Percentiles rank a stretch among this genome's conserved stretches.
phyloP scores from a whole-genome alignment of 768 basidiomycete genomes.

The Amanita exitialis region DNA sequence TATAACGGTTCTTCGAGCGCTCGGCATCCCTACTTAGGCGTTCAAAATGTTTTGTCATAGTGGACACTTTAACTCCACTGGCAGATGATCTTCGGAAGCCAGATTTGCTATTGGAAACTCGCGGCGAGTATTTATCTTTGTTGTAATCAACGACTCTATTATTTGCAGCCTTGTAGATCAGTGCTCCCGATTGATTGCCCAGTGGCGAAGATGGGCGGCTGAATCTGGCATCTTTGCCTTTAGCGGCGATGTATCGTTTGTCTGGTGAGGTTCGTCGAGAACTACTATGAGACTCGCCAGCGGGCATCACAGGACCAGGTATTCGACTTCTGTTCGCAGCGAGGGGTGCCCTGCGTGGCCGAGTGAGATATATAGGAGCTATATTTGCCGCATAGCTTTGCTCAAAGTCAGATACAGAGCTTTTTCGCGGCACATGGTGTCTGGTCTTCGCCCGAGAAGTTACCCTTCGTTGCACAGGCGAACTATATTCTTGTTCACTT shows the following conservation, averaged over 20 bases:
- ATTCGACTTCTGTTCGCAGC: slow-evolving; percentile 34
- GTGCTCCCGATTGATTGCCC: slow-evolving; percentile 19
- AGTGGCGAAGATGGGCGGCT: slow-evolving; percentile 38
- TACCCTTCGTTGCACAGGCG: slow-evolving; percentile 2
- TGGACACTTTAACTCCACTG: slow-evolving; percentile 66
- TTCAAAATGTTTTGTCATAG: slow-evolving; percentile 87
- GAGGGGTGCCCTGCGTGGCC: slow-evolving; percentile 34
- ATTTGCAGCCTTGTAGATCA: slow-evolving; percentile 25
- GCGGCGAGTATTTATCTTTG: slow-evolving; percentile 30
- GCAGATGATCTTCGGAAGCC: slow-evolving; percentile 44
- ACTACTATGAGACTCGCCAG: slow-evolving; percentile 45
- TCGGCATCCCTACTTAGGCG: slow-evolving; percentile 69
- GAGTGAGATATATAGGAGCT: slow-evolving; percentile 64
- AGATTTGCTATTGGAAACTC: slow-evolving; percentile 37
- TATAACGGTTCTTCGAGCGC: slow-evolving; percentile 66
- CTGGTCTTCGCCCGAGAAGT: slow-evolving; percentile 34
- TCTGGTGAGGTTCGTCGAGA: slow-evolving; percentile 70
- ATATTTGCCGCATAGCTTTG: slow-evolving; percentile 90
- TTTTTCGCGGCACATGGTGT: slow-evolving; percentile 42
- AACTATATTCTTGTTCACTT: slow-evolving; percentile 71
- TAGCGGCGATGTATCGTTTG: slow-evolving; percentile 36
- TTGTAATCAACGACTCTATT: slow-evolving; percentile 25
- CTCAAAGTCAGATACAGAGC: slow-evolving; percentile 80
- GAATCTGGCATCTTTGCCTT: slow-evolving; percentile 27
- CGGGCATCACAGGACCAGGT: slow-evolving; percentile 38